Percentiles rank a stretch among this genome's conserved stretches.
Conservation (phyloP, 106 monocot species). For the Dendrobium huoshanense region DNA sequence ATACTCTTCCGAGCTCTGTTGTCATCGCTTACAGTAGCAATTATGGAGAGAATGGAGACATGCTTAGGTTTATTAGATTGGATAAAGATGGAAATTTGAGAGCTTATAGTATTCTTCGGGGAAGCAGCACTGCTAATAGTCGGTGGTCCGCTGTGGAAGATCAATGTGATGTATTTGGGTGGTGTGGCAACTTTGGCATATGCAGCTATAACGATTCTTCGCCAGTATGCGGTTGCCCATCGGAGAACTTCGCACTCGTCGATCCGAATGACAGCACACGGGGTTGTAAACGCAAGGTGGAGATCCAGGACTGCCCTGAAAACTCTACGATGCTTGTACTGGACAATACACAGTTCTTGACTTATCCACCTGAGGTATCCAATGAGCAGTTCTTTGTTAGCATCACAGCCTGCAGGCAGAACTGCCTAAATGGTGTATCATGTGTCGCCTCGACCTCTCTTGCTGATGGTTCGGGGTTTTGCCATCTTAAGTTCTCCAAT, state of each 20-base stretch:
- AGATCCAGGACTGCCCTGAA: slow-evolving; percentile 42
- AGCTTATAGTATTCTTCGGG: slow-evolving; percentile 38
- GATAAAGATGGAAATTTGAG: slow-evolving; percentile 80
- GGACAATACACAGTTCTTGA: slow-evolving; percentile 63
- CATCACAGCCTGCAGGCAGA: slow-evolving; percentile 53
- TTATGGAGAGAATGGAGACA: slow-evolving; percentile 47
- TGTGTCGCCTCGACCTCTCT: slow-evolving; percentile 73
- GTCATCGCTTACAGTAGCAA: slow-evolving; percentile 73
- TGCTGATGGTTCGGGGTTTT: slow-evolving; percentile 69
- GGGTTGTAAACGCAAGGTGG: slow-evolving; percentile 45
- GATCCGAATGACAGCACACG: slow-evolving; percentile 29
- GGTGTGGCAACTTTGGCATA: slow-evolving; percentile 75
- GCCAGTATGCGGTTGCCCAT: slow-evolving; percentile 74
- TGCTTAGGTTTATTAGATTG: slow-evolving; percentile 51
- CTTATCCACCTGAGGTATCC: slow-evolving; percentile 47
- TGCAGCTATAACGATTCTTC: slow-evolving; percentile 62
- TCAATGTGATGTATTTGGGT: slow-evolving; percentile 89
- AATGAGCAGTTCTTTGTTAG: slow-evolving; percentile 55
- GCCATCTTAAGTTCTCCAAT: slow-evolving; percentile 47
- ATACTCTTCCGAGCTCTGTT: slow-evolving; percentile 16
- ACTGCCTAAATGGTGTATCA: slow-evolving; percentile 53
- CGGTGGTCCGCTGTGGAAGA: slow-evolving; percentile 73
- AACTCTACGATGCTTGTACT: slow-evolving; percentile 64
- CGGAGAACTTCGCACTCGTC: slow-evolving; percentile 40
- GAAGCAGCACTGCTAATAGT: slow-evolving; percentile 1